phyloP scores from a whole-genome alignment of 202 grass and related monocot species.

The Schoenoplectus tabernaemontani region DNA sequence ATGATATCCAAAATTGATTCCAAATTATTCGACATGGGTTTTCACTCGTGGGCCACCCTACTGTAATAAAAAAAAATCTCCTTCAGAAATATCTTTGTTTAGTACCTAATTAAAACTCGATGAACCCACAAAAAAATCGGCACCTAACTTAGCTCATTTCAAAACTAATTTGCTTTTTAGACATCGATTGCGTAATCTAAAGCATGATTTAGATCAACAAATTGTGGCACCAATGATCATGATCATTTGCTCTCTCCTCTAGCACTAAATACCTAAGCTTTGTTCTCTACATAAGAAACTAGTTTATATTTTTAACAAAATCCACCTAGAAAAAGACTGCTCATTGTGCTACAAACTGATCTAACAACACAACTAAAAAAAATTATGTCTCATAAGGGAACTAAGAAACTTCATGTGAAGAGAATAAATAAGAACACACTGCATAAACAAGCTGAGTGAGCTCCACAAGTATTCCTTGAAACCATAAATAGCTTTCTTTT shows the following conservation, averaged over 20 bases:
- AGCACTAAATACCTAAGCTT: background rate
- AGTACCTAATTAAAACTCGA: background rate
- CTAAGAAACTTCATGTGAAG: background rate
- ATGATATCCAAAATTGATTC: background rate
- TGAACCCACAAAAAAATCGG: background rate
- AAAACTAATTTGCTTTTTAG: background rate
- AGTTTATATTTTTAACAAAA: constrained; percentile 17
- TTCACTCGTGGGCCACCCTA: background rate
- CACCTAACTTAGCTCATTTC: background rate
- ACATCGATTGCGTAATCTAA: background rate
- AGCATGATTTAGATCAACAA: background rate
- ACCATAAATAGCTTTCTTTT: background rate
- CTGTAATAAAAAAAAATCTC: background rate
- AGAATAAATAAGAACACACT: constrained; percentile 2
- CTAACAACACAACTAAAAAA: background rate
- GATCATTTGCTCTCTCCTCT: no score
- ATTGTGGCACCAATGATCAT: no score
- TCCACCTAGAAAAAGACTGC: background rate
- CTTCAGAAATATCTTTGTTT: background rate
- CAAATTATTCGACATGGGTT: background rate
- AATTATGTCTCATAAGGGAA: background rate
- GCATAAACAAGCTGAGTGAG: background rate
- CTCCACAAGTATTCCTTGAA: background rate
- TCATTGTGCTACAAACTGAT: background rate
- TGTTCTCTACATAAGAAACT: constrained; percentile 1